A percentile compares a stretch with the other conserved stretches of the same genome.
These are phyloP conservation scores for Ceratobasidium papillatum DNA, from an alignment of 1,284 basidiomycete genomes.

Conservation along the genomic window DNA sequence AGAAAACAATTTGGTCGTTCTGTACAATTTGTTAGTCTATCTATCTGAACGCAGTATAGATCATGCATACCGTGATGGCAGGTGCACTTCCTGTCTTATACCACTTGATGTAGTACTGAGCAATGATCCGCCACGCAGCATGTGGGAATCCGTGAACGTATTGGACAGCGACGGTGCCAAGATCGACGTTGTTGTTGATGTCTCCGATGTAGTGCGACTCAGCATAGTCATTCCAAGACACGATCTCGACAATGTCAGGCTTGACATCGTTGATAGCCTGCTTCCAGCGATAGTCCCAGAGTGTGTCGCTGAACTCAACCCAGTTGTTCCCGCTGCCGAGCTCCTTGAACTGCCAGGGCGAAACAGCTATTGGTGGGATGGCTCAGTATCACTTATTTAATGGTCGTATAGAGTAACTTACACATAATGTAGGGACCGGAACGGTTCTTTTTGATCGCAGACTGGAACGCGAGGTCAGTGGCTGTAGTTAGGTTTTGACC, in stretches of 20 bases:
- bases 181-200: constrained; percentile 51
- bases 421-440: constrained; percentile 54
- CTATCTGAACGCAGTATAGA: neutral
- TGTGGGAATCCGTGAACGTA: constrained; percentile 52
- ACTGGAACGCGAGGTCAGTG: constrained; percentile 50
- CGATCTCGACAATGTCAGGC: constrained; percentile 57
- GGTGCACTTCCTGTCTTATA: constrained; percentile 51
- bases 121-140: constrained; percentile 51
- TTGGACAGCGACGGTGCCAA: constrained; percentile 48
- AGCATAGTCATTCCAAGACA: constrained; percentile 42
- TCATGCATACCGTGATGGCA: constrained; percentile 43
- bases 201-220: constrained; percentile 49
- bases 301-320: constrained; percentile 53
- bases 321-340: constrained; percentile 52
- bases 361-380: constrained; percentile 49
- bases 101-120: constrained; percentile 52
- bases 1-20: constrained; percentile 52
- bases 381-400: constrained; percentile 42
- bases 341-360: constrained; percentile 60
- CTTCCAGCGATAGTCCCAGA: constrained; percentile 51
- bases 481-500: constrained; percentile 49
- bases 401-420: constrained; percentile 45
- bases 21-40: neutral
- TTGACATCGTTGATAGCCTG: constrained; percentile 52
- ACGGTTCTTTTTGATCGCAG: constrained; percentile 39